Conservation (phyloP, 306 rosid species). For the Lithocarpus polystachyus region DNA sequence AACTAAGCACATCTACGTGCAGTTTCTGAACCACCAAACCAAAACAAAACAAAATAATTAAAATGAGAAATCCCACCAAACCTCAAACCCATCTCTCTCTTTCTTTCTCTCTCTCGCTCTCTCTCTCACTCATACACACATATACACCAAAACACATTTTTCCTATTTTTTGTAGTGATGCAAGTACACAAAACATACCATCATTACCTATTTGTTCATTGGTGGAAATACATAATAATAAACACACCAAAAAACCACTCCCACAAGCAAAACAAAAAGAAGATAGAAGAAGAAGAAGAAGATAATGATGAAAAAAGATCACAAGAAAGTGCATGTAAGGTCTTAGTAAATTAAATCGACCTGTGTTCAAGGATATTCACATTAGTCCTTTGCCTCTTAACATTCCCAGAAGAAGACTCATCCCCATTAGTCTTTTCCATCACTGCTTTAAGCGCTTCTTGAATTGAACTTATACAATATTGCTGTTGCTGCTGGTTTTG, state of each 20-base stretch:
- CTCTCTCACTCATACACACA: neutral
- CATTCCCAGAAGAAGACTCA: slow-evolving; percentile 59
- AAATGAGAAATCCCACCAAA: neutral
- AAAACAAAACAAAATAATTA: neutral
- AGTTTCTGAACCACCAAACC: neutral
- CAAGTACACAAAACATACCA: slow-evolving; percentile 41
- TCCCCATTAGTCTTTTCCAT: slow-evolving; percentile 70
- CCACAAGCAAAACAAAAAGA: slow-evolving; percentile 17
- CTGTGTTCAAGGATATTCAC: slow-evolving; percentile 58
- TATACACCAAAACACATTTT: slow-evolving; percentile 1
- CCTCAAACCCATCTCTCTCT: neutral
- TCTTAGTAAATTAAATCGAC: slow-evolving; percentile 40
- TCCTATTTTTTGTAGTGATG: slow-evolving; percentile 21
- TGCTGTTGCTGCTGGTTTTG: slow-evolving; percentile 35
- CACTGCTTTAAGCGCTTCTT: slow-evolving; percentile 79
- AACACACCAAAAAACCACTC: slow-evolving; percentile 42
- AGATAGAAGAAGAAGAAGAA: neutral
- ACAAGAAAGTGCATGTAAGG: slow-evolving; percentile 7
- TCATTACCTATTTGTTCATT: slow-evolving; percentile 40
- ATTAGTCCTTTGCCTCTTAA: slow-evolving; percentile 83
- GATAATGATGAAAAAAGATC: neutral
- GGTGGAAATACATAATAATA: slow-evolving; percentile 29
- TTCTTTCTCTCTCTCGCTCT: neutral
- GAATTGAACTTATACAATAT: slow-evolving; percentile 63
- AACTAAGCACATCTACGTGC: slow-evolving; percentile 19